Conservation (phyloP, 2,329 filamentous ascomycete genomes). For the Macrophomina tecta region DNA sequence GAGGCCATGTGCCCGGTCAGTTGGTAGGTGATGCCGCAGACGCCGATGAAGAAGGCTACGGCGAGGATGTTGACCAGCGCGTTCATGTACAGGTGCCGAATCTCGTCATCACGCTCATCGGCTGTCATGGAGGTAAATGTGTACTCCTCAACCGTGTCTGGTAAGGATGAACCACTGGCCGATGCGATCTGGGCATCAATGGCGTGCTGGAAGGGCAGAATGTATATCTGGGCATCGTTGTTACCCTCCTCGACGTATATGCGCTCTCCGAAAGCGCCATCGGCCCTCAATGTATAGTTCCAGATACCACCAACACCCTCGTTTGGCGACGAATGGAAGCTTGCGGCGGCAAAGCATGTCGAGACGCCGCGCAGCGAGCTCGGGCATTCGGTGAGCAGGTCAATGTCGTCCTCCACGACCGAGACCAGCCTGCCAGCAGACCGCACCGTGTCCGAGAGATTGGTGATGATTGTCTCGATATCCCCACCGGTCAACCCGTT, state of each 20-base stretch:
- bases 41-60: constrained; percentile 77
- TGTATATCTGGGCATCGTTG: constrained; percentile 79
- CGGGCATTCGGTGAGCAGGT: constrained; percentile 68
- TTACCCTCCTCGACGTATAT: constrained; percentile 68
- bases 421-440: constrained; percentile 62
- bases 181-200: constrained; percentile 75
- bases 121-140: constrained; percentile 76
- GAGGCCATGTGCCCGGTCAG: constrained; percentile 83
- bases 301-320: constrained; percentile 72
- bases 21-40: constrained; percentile 85
- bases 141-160: constrained; percentile 64
- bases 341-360: constrained; percentile 73
- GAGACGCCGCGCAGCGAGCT: constrained; percentile 66
- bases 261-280: constrained; percentile 70
- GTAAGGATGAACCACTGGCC: constrained; percentile 53
- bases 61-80: constrained; percentile 77
- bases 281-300: constrained; percentile 86
- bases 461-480: constrained; percentile 73
- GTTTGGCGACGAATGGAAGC: constrained; percentile 76
- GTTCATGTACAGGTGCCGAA: constrained; percentile 73
- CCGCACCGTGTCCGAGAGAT: constrained; percentile 64
- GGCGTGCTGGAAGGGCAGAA: constrained; percentile 78
- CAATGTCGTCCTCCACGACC: constrained; percentile 60
- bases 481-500: constrained; percentile 71
- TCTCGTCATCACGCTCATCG: constrained; percentile 68